Evolutionary conservation across 2,329 filamentous ascomycete genomes (phyloP), one percentile per base, ranked within the genome.

Genomic region (Pestalotiopsis sp.): DNA sequence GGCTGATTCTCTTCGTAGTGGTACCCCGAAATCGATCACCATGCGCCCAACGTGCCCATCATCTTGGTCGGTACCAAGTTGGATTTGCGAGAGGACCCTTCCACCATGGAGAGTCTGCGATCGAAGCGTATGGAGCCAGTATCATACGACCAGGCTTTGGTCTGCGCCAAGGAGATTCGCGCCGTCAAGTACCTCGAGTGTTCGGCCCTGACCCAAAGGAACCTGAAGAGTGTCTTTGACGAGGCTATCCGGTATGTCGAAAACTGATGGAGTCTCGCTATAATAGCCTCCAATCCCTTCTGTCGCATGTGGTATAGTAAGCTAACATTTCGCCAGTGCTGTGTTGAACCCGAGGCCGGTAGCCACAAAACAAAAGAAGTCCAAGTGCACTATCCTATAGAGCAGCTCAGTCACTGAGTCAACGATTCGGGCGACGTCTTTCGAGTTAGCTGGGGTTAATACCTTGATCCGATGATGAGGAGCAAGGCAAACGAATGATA

Each of bases 101-200:
- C 88, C 64, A 97, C 94, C 27, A 86, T 93, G 73, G 93, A 97
- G 75, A 91, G 90, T 73, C 87, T 99, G 76, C 90, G 93, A 74
- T 89, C 93, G 80, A 96, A 97, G 88, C 93, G 95, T 82, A 98
- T 97, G 95, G 92, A 96, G 76, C 94, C 96, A n/a, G 95, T 98
- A 70, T 92, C 93, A 66, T 98, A 97, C 82, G 94, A 97, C 81
- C 93, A 97, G 82, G 96, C 94, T 52, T 87, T 97, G 72, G 85
- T 91, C 73, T 93, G 95, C 72, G 94, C 94, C 71, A 97, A 97
- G 85, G 95, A 98, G 77, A 98, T 99, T 83, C 92, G 90, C 79
- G 95, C 96, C 60, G 93, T 96, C 84, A 98, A 98, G 84, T 99
- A 99, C 83, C 88, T 98, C 57, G 96, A 99, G 84, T 99, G 96